Conservation (phyloP, 2,329 filamentous ascomycete species). For the Penicillium brasilianum region DNA sequence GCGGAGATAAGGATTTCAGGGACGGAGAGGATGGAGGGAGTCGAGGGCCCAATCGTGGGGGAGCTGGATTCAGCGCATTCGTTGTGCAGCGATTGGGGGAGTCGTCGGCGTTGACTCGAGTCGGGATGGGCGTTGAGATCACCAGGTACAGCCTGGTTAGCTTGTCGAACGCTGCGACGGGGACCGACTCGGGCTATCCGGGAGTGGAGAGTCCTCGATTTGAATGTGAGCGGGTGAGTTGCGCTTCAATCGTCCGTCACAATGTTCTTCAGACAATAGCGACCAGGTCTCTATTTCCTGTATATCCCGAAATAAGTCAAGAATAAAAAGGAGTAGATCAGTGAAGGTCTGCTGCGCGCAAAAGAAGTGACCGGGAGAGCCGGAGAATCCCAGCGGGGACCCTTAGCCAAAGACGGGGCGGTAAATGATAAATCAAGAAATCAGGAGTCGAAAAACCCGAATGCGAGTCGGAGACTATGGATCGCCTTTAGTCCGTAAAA, state of each 20-base stretch:
- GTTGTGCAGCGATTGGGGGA: not conserved
- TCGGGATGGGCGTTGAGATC: not conserved
- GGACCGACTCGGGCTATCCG: not conserved
- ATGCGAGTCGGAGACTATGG: no score
- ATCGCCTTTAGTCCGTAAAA: no score
- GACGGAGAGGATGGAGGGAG: not conserved
- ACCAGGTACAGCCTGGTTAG: not conserved
- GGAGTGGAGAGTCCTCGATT: not conserved
- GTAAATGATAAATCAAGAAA: not conserved
- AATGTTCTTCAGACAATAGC: not conserved
- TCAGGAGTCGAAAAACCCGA: not conserved
- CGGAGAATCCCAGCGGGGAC: slow-evolving; percentile 16
- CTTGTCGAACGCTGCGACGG: not conserved
- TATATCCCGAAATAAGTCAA: not conserved
- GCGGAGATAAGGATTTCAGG: not conserved
- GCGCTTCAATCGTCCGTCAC: not conserved
- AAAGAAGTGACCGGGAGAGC: slow-evolving; percentile 6
- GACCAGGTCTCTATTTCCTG: not conserved
- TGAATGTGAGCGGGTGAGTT: not conserved
- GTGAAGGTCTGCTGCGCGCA: not conserved
- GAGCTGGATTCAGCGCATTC: not conserved
- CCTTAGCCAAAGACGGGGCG: not conserved
- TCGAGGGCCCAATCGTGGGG: not conserved
- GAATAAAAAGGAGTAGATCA: not conserved
- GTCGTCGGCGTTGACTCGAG: no score